Percentiles rank a stretch among this genome's conserved stretches.
phyloP scores from a whole-genome alignment of 2,329 filamentous ascomycete genomes.

The Penicillium sp. region DNA sequence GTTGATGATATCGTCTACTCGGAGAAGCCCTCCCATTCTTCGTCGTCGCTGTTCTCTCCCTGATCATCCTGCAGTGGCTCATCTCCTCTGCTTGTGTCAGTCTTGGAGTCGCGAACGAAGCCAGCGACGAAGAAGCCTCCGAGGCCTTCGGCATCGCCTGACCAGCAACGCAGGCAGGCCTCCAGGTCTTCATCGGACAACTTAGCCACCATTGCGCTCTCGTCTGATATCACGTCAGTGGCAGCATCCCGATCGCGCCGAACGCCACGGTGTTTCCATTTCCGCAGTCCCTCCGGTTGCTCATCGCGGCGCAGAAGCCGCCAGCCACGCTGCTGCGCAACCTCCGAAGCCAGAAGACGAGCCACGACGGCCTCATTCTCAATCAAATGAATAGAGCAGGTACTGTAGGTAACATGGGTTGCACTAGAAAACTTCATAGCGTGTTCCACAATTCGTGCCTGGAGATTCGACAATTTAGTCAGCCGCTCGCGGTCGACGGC shows the following conservation, averaged over 20 bases:
- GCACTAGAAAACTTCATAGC: conserved; percentile 77
- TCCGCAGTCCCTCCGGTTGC: conserved; percentile 70
- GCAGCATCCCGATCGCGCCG: conserved; percentile 36
- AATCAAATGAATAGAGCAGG: conserved; percentile 78
- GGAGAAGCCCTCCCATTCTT: conserved; percentile 46
- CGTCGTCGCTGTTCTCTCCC: conserved; percentile 27
- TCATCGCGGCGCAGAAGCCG: conserved; percentile 64
- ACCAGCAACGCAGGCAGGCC: conserved; percentile 75
- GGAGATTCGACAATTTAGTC: conserved; percentile 70
- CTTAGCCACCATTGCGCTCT: conserved; percentile 15
- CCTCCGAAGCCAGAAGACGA: conserved; percentile 61
- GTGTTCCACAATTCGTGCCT: conserved; percentile 75
- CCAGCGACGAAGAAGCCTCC: conserved; percentile 96
- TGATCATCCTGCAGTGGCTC: conserved; percentile 19
- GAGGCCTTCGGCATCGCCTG: conserved; percentile 73
- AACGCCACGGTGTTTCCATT: conserved; percentile 67
- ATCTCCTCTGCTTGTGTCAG: conserved; percentile 14
- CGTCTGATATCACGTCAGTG: conserved; percentile 9
- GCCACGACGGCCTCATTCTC: conserved; percentile 88
- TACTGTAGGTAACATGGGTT: conserved; percentile 79
- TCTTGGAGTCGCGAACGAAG: conserved; percentile 62
- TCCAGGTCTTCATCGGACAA: conserved; percentile 54
- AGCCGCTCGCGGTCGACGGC: conserved; percentile 62
- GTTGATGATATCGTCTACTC: conserved; percentile 21
- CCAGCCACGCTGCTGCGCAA: conserved; percentile 69